Percentiles rank a stretch among this genome's conserved stretches.
Evolutionary conservation across 768 basidiomycete genomes (phyloP).

Genomic region (Piloderma croceum): DNA sequence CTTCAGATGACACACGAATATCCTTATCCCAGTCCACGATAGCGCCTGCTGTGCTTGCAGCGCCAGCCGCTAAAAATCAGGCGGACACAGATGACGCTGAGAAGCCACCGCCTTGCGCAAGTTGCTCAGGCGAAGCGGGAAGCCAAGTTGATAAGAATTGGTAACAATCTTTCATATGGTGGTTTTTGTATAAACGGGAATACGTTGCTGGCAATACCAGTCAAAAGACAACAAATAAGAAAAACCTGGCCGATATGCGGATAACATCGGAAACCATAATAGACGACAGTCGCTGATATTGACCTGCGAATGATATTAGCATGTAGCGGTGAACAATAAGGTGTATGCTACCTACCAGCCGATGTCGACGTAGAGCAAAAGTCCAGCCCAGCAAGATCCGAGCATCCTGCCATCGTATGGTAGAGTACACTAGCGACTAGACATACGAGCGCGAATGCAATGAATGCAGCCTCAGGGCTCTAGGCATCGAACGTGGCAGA

Average conservation of each 20-base stretch:
- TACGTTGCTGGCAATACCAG: conserved; percentile 70
- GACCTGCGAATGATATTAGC: conserved; percentile 59
- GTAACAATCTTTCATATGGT: too few relatives aligned
- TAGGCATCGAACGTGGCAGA: conserved; percentile 39
- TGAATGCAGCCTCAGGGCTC: conserved; percentile 60
- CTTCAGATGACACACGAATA: conserved; percentile 84
- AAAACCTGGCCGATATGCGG: conserved; percentile 53
- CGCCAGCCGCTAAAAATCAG: conserved; percentile 54
- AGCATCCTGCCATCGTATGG: conserved; percentile 88
- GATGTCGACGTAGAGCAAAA: conserved; percentile 86
- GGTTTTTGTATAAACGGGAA: conserved; percentile 90
- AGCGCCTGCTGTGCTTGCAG: conserved; percentile 44
- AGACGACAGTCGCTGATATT: conserved; percentile 75
- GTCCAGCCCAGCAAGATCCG: conserved; percentile 70
- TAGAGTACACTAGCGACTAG: conserved; percentile 69
- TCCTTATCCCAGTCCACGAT: conserved; percentile 67
- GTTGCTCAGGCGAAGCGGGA: conserved; percentile 82
- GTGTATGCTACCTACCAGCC: too few relatives aligned
- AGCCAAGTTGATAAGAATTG: conserved; percentile 69
- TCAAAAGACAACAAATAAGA: conserved; percentile 60
- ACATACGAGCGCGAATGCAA: conserved; percentile 67
- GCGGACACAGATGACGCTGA: conserved; percentile 58
- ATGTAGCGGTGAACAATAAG: too few relatives aligned
- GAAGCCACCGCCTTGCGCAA: conserved; percentile 71
- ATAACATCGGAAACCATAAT: conserved; percentile 76